Percentiles rank a stretch among this genome's conserved stretches.
Evolutionary conservation across 1,139 yeast genomes (phyloP).

Genomic region (Zygoascus sp.): DNA sequence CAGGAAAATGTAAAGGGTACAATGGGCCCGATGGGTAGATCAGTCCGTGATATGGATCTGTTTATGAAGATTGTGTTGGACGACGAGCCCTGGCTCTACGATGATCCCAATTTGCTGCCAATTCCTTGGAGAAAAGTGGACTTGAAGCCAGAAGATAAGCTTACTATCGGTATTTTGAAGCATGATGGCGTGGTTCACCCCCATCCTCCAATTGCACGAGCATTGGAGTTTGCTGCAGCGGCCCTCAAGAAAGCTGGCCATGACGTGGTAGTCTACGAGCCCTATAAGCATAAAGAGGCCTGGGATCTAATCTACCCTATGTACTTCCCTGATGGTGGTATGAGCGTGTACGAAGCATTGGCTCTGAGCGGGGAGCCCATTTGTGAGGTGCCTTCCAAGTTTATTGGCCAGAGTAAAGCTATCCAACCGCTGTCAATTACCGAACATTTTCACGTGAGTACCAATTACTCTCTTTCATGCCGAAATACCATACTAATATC

Average conservation of each 20-base stretch:
- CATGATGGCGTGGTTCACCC: slow-evolving; percentile 33
- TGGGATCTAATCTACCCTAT: slow-evolving; percentile 5
- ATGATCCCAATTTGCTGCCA: slow-evolving; percentile 42
- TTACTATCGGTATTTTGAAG: slow-evolving; percentile 33
- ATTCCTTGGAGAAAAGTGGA: slow-evolving; percentile 43
- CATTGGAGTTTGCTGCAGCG: slow-evolving; percentile 28
- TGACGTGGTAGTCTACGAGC: slow-evolving; percentile 43
- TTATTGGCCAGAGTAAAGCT: not conserved
- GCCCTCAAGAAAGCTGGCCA: slow-evolving; percentile 36
- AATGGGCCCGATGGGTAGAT: slow-evolving; percentile 47
- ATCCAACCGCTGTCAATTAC: not conserved
- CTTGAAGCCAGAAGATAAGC: slow-evolving; percentile 20
- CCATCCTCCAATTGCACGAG: slow-evolving; percentile 44
- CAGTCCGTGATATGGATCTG: slow-evolving; percentile 50
- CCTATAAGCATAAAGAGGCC: slow-evolving; percentile 19
- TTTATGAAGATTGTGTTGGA: slow-evolving; percentile 37
- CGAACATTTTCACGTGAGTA: not conserved
- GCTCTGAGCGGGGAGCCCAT: slow-evolving; percentile 8
- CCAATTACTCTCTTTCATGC: not conserved
- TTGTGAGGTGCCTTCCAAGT: not conserved
- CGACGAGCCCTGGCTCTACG: slow-evolving; percentile 52
- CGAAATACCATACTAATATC: not conserved
- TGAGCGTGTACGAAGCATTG: not conserved
- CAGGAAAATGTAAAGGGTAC: slow-evolving; percentile 38
- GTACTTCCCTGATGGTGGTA: slow-evolving; percentile 7